Percentiles rank a stretch among this genome's conserved stretches.
Conservation (phyloP, 768 basidiomycete genomes). For the Cubamyces lactineus region DNA sequence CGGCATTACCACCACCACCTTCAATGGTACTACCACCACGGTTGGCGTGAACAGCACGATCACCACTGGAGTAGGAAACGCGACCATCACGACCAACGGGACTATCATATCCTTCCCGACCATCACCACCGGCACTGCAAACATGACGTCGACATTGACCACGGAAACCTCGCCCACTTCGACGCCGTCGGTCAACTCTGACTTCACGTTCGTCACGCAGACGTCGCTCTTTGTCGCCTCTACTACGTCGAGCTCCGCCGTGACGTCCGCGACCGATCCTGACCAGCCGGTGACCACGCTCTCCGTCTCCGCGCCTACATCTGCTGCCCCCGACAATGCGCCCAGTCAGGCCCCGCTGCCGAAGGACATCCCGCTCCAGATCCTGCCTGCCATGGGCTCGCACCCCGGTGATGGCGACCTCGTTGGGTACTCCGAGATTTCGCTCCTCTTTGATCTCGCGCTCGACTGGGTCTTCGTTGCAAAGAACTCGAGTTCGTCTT, state of each 20-base stretch:
- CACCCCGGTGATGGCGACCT: conserved; percentile 35
- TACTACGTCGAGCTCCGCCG: conserved; percentile 23
- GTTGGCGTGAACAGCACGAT: not conserved
- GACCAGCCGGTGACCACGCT: conserved; percentile 41
- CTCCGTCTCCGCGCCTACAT: conserved; percentile 27
- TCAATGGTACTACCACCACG: conserved; percentile 8
- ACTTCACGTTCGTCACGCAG: conserved; percentile 40
- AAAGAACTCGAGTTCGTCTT: conserved; percentile 54
- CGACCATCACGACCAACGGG: conserved; percentile 22
- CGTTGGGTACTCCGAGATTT: conserved; percentile 54
- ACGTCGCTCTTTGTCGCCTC: conserved; percentile 37
- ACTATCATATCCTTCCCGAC: conserved; percentile 39
- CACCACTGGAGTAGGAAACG: not conserved
- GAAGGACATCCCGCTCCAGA: conserved; percentile 58
- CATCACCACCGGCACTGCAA: conserved; percentile 17
- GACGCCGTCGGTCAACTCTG: conserved; percentile 35
- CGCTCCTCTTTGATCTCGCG: conserved; percentile 58
- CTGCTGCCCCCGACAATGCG: conserved; percentile 28
- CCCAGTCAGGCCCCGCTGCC: conserved; percentile 50
- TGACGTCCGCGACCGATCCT: conserved; percentile 38
- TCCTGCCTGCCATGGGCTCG: conserved; percentile 47
- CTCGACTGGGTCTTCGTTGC: conserved; percentile 78
- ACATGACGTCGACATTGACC: conserved; percentile 26
- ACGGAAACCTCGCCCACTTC: conserved; percentile 26
- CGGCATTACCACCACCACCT: not conserved